Evolutionary conservation across 2,329 filamentous ascomycete genomes (phyloP), one percentile per base, ranked within the genome.

Genomic region (Blumeria graminis): DNA sequence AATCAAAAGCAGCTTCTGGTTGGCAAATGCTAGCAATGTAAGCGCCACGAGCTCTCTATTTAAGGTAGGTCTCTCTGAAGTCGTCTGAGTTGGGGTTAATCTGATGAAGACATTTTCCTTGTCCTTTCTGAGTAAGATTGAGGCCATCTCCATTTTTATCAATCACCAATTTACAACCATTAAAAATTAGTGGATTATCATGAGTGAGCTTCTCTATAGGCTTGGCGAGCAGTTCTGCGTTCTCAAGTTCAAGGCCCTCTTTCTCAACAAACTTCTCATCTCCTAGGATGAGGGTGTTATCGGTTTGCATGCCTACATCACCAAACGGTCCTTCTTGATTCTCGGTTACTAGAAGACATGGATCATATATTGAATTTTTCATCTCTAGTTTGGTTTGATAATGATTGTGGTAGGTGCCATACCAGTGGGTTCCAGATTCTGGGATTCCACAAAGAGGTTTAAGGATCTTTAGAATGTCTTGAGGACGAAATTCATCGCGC

Each of bases 261-360:
- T 22, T 34, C 9, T 18, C 7, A n/a, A 52, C 34, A 38, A 57
- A 57, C 22, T 43, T 14, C 11, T 54, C 16, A 32, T 57, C 50
- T 10, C 48, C 56, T 32, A 54, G 28, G 35, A 57, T 18, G 18
- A 55, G 48, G 18, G 50, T 57, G 48, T 55, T 51, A 34, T 57
- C 56, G 28, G 46, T 57, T 41, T 57, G 56, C 34, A 57, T 34
- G n/a, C 56, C 56, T 28, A 57, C 48, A 43, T 52, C 18, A 5
- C 46, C 55, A 52, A 56, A 53, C 16, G 56, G 56, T 9, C 22
- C 48, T 33, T 51, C 48, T 11, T 34, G 32, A 11, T 51, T n/a
- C 11, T 51, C n/a, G 22, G 9, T 51, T 6, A 51, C 14, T 51
- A 51, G 48, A 22, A 50, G 18, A 28, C 46, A 50, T 50, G 46